Evolutionary conservation across 768 basidiomycete species (phyloP).

Genomic region (Ramaria rubella): DNA sequence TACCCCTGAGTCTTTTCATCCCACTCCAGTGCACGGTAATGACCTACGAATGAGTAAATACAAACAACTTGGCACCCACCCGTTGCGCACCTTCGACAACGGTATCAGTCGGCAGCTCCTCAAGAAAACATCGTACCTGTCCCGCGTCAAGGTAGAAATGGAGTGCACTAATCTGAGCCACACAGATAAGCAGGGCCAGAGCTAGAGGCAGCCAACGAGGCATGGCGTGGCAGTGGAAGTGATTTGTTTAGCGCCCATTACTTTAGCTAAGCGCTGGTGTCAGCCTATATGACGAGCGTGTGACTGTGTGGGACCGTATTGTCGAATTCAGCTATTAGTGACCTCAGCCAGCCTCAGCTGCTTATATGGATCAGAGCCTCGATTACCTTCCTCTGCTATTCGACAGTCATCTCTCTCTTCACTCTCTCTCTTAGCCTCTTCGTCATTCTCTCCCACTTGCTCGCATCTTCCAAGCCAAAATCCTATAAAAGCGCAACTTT

Average conservation of each 20-base stretch:
- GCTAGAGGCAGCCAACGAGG: slow-evolving; percentile 3
- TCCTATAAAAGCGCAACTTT: not conserved
- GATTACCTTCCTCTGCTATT: too few species aligned
- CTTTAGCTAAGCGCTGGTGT: not conserved
- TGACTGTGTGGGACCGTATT: not conserved
- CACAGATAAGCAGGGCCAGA: slow-evolving; percentile 30
- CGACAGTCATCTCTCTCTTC: too few species aligned
- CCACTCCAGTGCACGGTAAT: slow-evolving; percentile 93
- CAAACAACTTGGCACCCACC: slow-evolving; percentile 4
- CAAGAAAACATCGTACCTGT: slow-evolving; percentile 91
- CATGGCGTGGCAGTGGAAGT: not conserved
- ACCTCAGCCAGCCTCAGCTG: not conserved
- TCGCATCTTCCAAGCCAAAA: not conserved
- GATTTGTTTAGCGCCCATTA: not conserved
- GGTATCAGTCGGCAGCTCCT: slow-evolving; percentile 93
- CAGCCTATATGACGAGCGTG: not conserved
- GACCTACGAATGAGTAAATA: slow-evolving; percentile 45
- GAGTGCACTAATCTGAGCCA: slow-evolving; percentile 58
- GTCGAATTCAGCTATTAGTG: not conserved
- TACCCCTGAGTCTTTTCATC: slow-evolving; percentile 65
- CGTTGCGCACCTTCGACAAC: slow-evolving; percentile 76
- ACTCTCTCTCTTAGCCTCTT: too few species aligned
- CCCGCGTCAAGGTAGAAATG: slow-evolving; percentile 97
- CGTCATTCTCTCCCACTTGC: not conserved
- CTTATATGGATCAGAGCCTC: not conserved